A percentile compares a stretch with the other conserved stretches of the same genome.
These are phyloP conservation scores for Verticillium isaacii DNA, from an alignment of 2,329 filamentous ascomycete species.

Conservation along the genomic window DNA sequence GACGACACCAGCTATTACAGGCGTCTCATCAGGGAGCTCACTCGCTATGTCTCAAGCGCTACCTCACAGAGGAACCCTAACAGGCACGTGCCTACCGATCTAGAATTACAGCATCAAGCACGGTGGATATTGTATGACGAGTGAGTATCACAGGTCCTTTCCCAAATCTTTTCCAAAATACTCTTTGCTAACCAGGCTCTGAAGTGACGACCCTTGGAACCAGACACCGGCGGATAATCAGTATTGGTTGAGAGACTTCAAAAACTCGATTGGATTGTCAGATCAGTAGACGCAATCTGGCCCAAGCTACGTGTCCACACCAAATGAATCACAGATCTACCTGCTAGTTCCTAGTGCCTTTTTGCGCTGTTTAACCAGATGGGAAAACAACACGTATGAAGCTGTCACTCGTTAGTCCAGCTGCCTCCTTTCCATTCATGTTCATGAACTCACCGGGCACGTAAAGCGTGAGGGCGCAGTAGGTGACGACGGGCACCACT, in stretches of 20 bases:
- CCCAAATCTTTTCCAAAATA: too few relatives aligned
- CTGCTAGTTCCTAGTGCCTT: constrained; percentile 60
- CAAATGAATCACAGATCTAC: too few relatives aligned
- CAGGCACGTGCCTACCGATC: constrained; percentile 52
- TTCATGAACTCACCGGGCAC: constrained; percentile 61
- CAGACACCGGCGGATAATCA: constrained; percentile 9
- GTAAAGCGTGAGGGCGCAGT: constrained; percentile 66
- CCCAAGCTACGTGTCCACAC: too few relatives aligned
- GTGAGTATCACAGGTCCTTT: constrained; percentile 29
- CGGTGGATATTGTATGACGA: constrained; percentile 60
- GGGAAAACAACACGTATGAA: constrained; percentile 79
- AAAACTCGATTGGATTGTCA: not conserved
- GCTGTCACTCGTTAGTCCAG: constrained; percentile 31
- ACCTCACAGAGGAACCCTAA: constrained; percentile 58
- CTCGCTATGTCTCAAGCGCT: constrained; percentile 44
- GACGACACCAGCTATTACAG: constrained; percentile 60
- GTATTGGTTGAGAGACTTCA: constrained; percentile 8
- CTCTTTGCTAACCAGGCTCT: constrained; percentile 11
- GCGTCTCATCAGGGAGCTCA: constrained; percentile 48
- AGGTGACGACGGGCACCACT: constrained; percentile 53
- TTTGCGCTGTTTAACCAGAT: constrained; percentile 87
- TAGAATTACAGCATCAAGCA: constrained; percentile 60
- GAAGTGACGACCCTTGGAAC: constrained; percentile 25
- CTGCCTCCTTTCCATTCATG: not conserved
- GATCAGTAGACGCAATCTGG: too few relatives aligned